Evolutionary conservation across 192 early-diverging fungal species (phyloP).

Genomic region (Rhizoclosmatium globosum): DNA sequence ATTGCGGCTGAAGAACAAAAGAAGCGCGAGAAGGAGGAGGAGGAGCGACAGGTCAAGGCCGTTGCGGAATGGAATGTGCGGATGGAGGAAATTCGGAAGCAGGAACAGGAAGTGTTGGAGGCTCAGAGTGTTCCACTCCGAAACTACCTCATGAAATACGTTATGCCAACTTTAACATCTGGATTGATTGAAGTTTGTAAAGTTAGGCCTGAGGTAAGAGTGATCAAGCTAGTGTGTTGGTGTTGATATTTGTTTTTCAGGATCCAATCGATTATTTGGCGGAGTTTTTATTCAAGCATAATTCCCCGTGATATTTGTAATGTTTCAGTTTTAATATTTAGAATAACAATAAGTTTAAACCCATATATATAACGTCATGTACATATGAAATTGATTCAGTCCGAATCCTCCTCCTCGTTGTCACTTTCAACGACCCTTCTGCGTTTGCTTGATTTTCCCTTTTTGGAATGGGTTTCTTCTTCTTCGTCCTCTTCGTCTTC

Average conservation of each 20-base stretch:
- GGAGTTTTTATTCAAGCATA: conserved; percentile 63
- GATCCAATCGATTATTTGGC: conserved; percentile 69
- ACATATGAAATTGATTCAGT: too few relatives aligned
- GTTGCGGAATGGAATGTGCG: conserved; percentile 66
- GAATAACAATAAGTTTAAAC: background rate
- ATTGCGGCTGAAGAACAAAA: conserved; percentile 58
- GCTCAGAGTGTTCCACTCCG: conserved; percentile 67
- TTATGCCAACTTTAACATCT: conserved; percentile 69
- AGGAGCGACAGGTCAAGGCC: conserved; percentile 60
- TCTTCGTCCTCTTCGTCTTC: too few relatives aligned
- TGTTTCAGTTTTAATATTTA: background rate
- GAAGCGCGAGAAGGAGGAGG: conserved; percentile 62
- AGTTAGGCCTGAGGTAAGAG: conserved; percentile 62
- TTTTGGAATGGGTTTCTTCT: too few relatives aligned
- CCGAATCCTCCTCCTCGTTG: too few relatives aligned
- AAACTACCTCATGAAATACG: conserved; percentile 68
- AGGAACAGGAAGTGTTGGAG: conserved; percentile 70
- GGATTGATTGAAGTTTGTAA: conserved; percentile 71
- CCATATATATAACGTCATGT: too few relatives aligned
- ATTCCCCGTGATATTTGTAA: background rate
- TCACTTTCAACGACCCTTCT: too few relatives aligned
- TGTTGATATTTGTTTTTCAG: conserved; percentile 7
- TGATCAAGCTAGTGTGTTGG: background rate
- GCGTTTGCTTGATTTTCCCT: too few relatives aligned
- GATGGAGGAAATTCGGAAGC: conserved; percentile 67